Base-by-base conservation (phyloP, 495 filamentous ascomycete genomes). In the Aspergillus cavernicola region DNA sequence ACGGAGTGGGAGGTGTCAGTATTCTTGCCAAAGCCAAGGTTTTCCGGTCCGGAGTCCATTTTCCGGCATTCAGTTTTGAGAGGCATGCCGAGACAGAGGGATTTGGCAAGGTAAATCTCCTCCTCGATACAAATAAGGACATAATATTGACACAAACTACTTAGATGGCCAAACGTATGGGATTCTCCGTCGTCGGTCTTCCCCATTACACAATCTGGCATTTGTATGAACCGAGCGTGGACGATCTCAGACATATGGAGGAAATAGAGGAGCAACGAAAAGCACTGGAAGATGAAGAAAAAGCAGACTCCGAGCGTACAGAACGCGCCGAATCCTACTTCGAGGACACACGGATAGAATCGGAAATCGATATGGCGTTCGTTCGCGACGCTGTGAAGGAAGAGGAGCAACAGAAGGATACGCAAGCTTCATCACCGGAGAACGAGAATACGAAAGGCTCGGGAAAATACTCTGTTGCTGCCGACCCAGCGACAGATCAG, bases 181-280 rank as follows among this genome's bases (percentile, higher is more conserved):
- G 85, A 36, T 97, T 90, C 66, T 96, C 91, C 0, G 95, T 99
- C n/a, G 84, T 97, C 54, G 95, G 95, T 3, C 76, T 99, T 32
- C 95, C 95, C 6, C 95, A 99, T 62, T 99, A 99, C 68, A 96
- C 91, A 0, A 96, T 99, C 51, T 99, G 95, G 95, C 95, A 99
- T 85, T 76, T 97, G 45, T 99, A 99, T 73, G 95, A 99, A 66
- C 95, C 95, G 11, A 95, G 89, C 55, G 89, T 96, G 10, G 95
- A 99, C 61, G 95, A 99, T 61, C 87, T 97, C 44, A 84, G 88
- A 45, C 95, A 97, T 58, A 99, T 99, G 95, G 92, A 90, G 76
- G 87, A 96, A 72, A 95, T 96, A 89, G 89, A 96, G 60, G 69
- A 81, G 50, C 90, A 96, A 60, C 81, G 84, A 26, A 74, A 83